Evolutionary conservation across 2,329 filamentous ascomycete species (phyloP).

Genomic region (Fusarium haematococcum): DNA sequence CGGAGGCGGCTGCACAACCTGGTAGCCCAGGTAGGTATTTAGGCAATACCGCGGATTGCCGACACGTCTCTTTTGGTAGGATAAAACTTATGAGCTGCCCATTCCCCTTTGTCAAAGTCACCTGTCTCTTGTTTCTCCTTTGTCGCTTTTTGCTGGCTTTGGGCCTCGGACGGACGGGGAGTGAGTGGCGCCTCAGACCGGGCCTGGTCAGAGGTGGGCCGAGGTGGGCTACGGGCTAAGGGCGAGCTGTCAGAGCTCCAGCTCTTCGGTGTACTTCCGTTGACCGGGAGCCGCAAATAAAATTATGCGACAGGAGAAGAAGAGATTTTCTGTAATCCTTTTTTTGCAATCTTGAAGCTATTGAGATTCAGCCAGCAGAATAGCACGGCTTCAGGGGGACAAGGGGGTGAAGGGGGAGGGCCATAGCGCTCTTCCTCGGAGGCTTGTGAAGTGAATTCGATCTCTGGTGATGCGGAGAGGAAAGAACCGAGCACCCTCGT

Average conservation of each 20-base stretch:
- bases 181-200: constrained; percentile 32
- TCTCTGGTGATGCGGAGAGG: constrained; percentile 31
- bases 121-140: constrained; percentile 16
- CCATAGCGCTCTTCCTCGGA: not conserved
- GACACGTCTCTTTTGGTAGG: constrained; percentile 7
- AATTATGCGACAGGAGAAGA: constrained; percentile 3
- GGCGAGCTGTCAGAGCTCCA: constrained; percentile 22
- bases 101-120: constrained; percentile 19
- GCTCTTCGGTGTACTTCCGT: constrained; percentile 31
- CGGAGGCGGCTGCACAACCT: constrained; percentile 1
- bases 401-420: not conserved
- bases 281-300: constrained; percentile 12
- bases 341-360: not conserved
- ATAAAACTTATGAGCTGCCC: constrained; percentile 27
- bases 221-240: constrained; percentile 37
- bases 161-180: constrained; percentile 36
- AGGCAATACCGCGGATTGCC: constrained; percentile 30
- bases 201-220: constrained; percentile 29
- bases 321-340: not conserved
- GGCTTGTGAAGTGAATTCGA: constrained; percentile 29
- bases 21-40: constrained; percentile 7
- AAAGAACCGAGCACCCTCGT: constrained; percentile 17
- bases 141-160: constrained; percentile 35
- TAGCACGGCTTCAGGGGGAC: not conserved
- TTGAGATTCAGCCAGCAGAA: not conserved